These are phyloP conservation scores for Saposhnikovia divaricata DNA, from an alignment of 129 eudicot species.

Conservation along the genomic window DNA sequence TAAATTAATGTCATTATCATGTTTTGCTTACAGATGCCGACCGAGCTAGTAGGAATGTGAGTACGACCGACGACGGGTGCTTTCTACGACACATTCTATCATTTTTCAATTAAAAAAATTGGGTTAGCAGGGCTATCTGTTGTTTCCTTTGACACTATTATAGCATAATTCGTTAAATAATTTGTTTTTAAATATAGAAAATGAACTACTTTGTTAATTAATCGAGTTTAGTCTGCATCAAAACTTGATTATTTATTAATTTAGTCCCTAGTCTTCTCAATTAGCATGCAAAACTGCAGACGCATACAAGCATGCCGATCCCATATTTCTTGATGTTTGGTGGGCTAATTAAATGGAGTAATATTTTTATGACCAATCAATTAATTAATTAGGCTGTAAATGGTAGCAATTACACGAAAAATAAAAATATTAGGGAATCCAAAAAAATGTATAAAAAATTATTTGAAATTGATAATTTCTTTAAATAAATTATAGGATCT, in stretches of 20 bases:
- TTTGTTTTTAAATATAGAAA: neutral
- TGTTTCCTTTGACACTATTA: slow-evolving; percentile 9
- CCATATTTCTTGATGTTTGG: slow-evolving; percentile 1
- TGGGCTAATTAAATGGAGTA: neutral
- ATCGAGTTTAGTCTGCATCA: slow-evolving; percentile 12
- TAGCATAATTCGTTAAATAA: neutral
- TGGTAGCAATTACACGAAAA: too few species aligned
- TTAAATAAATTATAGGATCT: too few species aligned
- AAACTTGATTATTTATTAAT: neutral
- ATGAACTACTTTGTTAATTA: neutral
- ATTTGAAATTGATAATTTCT: too few species aligned
- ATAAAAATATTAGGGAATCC: too few species aligned
- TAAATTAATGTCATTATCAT: slow-evolving; percentile 16
- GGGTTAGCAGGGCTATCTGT: neutral
- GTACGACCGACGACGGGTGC: slow-evolving; percentile 8
- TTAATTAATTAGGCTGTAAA: too few species aligned
- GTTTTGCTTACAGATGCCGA: slow-evolving; percentile 25
- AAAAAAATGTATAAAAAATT: too few species aligned
- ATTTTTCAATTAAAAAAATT: neutral
- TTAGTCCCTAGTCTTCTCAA: neutral
- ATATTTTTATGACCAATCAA: too few species aligned
- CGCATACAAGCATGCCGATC: neutral
- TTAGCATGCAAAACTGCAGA: neutral
- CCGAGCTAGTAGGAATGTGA: slow-evolving; percentile 16
- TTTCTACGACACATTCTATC: neutral